Conservation (phyloP, 768 basidiomycete genomes). For the Suillus decipiens region DNA sequence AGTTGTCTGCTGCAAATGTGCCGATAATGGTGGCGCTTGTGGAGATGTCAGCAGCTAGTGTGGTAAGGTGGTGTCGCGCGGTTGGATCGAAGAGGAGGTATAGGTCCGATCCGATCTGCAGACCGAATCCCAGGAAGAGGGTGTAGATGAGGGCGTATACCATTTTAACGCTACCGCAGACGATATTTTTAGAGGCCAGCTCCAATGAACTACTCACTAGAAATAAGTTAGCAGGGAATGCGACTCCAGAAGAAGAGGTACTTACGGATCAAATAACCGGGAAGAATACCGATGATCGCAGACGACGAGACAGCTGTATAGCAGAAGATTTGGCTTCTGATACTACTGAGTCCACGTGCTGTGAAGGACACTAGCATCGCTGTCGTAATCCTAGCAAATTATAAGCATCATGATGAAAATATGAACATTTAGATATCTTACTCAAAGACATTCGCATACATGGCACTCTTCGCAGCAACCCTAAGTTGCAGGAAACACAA, state of each 20-base stretch:
- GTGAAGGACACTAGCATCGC: slow-evolving; percentile 80
- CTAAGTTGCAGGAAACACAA: slow-evolving; percentile 71
- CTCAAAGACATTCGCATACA: slow-evolving; percentile 94
- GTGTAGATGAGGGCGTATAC: slow-evolving; percentile 89
- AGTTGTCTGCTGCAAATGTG: slow-evolving; percentile 62
- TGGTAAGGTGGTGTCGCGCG: slow-evolving; percentile 53
- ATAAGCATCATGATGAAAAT: slow-evolving; percentile 14
- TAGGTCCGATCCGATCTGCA: slow-evolving; percentile 83
- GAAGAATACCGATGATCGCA: slow-evolving; percentile 84
- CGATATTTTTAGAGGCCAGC: slow-evolving; percentile 82
- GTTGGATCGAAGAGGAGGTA: slow-evolving; percentile 69
- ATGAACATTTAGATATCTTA: slow-evolving; percentile 31
- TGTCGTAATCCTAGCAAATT: slow-evolving; percentile 66
- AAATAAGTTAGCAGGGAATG: slow-evolving; percentile 14
- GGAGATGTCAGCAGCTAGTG: slow-evolving; percentile 52
- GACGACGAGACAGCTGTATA: slow-evolving; percentile 90
- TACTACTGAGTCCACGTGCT: slow-evolving; percentile 81
- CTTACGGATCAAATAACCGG: slow-evolving; percentile 83
- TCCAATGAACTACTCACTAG: slow-evolving; percentile 81
- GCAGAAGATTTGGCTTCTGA: slow-evolving; percentile 78
- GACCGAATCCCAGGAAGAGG: slow-evolving; percentile 79
- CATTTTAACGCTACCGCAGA: slow-evolving; percentile 84
- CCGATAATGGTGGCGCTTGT: slow-evolving; percentile 59
- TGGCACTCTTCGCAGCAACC: slow-evolving; percentile 71
- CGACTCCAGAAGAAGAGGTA: slow-evolving; percentile 13